Conservation (phyloP, 2,329 filamentous ascomycete species). For the Trichoderma semiorbis region DNA sequence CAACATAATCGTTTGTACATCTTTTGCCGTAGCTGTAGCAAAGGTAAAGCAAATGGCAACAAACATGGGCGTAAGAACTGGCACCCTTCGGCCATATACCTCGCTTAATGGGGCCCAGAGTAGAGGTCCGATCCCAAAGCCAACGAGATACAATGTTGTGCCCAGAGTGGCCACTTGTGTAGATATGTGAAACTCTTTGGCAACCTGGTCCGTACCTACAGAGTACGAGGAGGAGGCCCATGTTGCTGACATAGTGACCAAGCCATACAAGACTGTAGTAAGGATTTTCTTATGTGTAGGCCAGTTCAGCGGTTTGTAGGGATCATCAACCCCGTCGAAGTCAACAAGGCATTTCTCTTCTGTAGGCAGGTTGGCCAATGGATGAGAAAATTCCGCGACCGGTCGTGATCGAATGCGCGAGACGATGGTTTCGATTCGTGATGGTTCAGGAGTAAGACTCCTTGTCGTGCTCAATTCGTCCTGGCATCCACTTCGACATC, state of each 20-base stretch:
- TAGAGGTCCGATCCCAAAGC: slow-evolving; percentile 58
- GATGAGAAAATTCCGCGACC: background rate
- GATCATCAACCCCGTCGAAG: slow-evolving; percentile 70
- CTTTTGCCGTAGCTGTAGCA: slow-evolving; percentile 59
- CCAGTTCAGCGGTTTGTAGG: slow-evolving; percentile 71
- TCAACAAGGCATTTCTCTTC: slow-evolving; percentile 55
- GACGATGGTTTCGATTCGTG: background rate
- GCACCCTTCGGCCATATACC: slow-evolving; percentile 53
- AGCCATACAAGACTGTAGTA: slow-evolving; percentile 53
- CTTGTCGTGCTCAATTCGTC: background rate
- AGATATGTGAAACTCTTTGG: slow-evolving; percentile 43
- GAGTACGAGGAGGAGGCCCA: slow-evolving; percentile 54
- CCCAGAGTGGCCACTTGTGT: slow-evolving; percentile 44
- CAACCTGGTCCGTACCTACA: slow-evolving; percentile 53
- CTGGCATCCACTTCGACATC: background rate
- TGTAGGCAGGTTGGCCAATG: slow-evolving; percentile 34
- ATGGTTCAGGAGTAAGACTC: background rate
- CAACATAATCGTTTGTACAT: slow-evolving; percentile 63
- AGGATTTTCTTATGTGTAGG: slow-evolving; percentile 62
- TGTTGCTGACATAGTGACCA: slow-evolving; percentile 46
- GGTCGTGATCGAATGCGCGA: background rate
- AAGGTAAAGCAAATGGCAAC: slow-evolving; percentile 63
- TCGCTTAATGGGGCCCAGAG: slow-evolving; percentile 65
- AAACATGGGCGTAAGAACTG: slow-evolving; percentile 60
- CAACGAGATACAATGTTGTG: slow-evolving; percentile 45